Evolutionary conservation across 148 eudicot genomes (phyloP).

Genomic region (Camellia lanceoleosa): DNA sequence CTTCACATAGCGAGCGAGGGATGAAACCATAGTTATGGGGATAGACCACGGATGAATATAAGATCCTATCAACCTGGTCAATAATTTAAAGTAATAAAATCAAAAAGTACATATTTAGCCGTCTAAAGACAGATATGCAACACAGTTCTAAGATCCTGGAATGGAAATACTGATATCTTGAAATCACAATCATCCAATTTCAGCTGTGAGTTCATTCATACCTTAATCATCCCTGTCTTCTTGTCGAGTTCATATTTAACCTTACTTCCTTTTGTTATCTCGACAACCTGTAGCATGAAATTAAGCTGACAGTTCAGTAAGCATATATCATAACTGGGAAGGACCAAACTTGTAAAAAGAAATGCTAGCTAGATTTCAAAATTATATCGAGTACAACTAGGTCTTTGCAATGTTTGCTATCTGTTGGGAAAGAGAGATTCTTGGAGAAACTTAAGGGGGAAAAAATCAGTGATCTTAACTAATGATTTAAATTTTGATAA

Average conservation of each 20-base stretch:
- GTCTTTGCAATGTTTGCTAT: neutral
- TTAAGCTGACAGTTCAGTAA: neutral
- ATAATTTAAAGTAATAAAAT: neutral
- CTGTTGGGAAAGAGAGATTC: neutral
- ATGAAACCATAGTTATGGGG: slow-evolving; percentile 90
- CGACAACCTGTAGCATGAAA: slow-evolving; percentile 49
- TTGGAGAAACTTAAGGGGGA: too few relatives aligned
- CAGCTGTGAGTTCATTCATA: slow-evolving; percentile 12
- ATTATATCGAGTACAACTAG: neutral
- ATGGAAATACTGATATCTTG: neutral
- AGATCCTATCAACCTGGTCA: slow-evolving; percentile 71
- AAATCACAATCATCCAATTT: neutral
- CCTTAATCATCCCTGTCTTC: slow-evolving; percentile 69
- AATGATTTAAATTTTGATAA: too few relatives aligned
- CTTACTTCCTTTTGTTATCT: slow-evolving; percentile 73
- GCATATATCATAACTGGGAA: neutral
- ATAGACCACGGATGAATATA: slow-evolving; percentile 83
- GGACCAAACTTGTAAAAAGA: neutral
- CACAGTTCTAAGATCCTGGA: neutral
- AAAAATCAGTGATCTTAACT: too few relatives aligned
- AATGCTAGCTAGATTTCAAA: neutral
- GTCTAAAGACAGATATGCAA: neutral
- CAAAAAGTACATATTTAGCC: neutral
- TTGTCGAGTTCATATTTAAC: slow-evolving; percentile 78
- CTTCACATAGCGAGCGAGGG: slow-evolving; percentile 86